Evolutionary conservation across 257 asterid species (phyloP), one percentile per base, ranked within the genome.

Genomic region (Forsythia viridissima): DNA sequence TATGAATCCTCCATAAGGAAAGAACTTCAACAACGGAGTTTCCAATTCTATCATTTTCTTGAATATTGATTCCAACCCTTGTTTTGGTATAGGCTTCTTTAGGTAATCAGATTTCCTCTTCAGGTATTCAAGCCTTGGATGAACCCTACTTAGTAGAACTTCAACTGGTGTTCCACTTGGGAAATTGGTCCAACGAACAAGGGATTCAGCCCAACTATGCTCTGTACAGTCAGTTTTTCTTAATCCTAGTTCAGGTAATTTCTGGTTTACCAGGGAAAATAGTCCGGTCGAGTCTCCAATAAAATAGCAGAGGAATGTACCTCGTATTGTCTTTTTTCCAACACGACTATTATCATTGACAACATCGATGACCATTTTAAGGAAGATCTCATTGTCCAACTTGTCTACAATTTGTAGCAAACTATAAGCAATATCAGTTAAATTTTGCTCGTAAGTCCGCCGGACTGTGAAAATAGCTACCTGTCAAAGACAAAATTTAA

Each of bases 1-100:
- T 86, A 86, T 84, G 71, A 65, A 74, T 71, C 90, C 90, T 0
- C 88, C 90, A 10, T 66, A 84, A 0, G 88, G 80, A 46, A 71
- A 77, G 76, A 84, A 84, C 39, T 77, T 83, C 8, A 84, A 21
- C 10, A 81, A 80, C 0, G 80, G 40, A 21, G 78, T 77, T 13
- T 76, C 88, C 7, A 82, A 61, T 71, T 84, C 76, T 11, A 55
- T 51, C 78, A 86, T 39, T 34, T 75, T 82, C 10, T 57, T 57
- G 81, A 84, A 82, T 3, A 87, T 78, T 24, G 77, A 59, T 11
- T 79, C 81, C 36, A 87, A n/a, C 0, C 79, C 88, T 3, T 61
- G 57, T 66, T 46, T 72, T 0, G 88, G 59, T 16, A 87, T 80
- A 11, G 85, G 84, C 12, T 43, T 79, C 73, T 67, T 55, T 11